Evolutionary conservation across 2,329 filamentous ascomycete genomes (phyloP).

Genomic region (Ramularia collo-cygni): DNA sequence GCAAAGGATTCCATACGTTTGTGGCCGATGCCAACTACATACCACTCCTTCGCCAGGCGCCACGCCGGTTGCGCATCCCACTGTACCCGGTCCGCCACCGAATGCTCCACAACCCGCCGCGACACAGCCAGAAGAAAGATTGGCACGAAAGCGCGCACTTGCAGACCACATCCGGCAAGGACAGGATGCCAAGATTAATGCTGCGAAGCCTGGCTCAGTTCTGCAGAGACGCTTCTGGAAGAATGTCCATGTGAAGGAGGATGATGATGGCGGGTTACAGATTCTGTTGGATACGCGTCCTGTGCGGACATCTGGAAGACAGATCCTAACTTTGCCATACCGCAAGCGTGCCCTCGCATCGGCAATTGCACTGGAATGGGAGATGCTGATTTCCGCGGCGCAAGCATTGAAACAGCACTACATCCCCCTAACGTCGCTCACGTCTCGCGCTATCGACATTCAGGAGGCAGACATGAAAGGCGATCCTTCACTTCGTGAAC

Average conservation of each 20-base stretch:
- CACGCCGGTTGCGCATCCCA: conserved; percentile 51
- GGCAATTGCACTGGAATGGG: conserved; percentile 90
- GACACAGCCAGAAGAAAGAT: conserved; percentile 41
- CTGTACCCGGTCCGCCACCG: conserved; percentile 54
- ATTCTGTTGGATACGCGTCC: conserved; percentile 73
- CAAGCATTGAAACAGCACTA: conserved; percentile 81
- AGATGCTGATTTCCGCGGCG: conserved; percentile 70
- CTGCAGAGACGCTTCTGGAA: conserved; percentile 81
- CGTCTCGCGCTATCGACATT: conserved; percentile 79
- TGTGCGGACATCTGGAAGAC: conserved; percentile 68
- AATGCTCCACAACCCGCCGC: conserved; percentile 46
- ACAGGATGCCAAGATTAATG: conserved; percentile 36
- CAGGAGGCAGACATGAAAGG: conserved; percentile 55
- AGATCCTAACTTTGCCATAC: conserved; percentile 62
- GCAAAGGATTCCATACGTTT: conserved; percentile 10
- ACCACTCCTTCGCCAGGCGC: conserved; percentile 40
- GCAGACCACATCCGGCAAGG: conserved; percentile 43
- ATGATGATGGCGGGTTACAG: conserved; percentile 52
- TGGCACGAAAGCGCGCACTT: conserved; percentile 45
- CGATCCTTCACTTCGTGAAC: conserved; percentile 49
- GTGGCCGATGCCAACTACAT: conserved; percentile 38
- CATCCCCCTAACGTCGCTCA: conserved; percentile 81
- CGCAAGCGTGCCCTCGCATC: conserved; percentile 75
- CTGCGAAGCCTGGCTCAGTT: conserved; percentile 41
- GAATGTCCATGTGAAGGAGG: conserved; percentile 64